phyloP scores from a whole-genome alignment of 805 yeast species.

The Spencermartinsiella europaea region DNA sequence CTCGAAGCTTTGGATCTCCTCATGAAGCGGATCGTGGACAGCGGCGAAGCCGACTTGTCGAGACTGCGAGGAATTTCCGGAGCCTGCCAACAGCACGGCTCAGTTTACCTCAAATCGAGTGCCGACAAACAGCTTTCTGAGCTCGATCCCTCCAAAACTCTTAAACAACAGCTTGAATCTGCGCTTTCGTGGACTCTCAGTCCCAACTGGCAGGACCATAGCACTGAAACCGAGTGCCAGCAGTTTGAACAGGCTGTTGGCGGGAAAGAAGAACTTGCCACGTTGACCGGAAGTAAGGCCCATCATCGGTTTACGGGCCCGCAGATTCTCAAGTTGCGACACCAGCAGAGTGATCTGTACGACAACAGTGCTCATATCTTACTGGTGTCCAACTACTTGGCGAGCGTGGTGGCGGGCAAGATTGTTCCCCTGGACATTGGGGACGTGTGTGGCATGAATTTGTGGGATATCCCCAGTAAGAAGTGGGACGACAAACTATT shows the following conservation, averaged over 20 bases:
- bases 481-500: slow-evolving; percentile 55
- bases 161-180: slow-evolving; percentile 38
- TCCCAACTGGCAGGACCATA: slow-evolving; percentile 95
- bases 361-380: slow-evolving; percentile 56
- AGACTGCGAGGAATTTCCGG: slow-evolving; percentile 68
- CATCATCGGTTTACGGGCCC: slow-evolving; percentile 89
- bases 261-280: slow-evolving; percentile 55
- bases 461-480: slow-evolving; percentile 62
- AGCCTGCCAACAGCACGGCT: slow-evolving; percentile 90
- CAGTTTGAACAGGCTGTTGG: slow-evolving; percentile 58
- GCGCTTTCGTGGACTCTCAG: slow-evolving; percentile 49
- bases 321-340: slow-evolving; percentile 73
- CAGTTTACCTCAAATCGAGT: slow-evolving; percentile 66
- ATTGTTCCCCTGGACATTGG: slow-evolving; percentile 67
- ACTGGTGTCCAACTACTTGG: slow-evolving; percentile 72
- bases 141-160: slow-evolving; percentile 33
- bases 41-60: slow-evolving; percentile 48
- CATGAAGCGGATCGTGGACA: slow-evolving; percentile 44
- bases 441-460: slow-evolving; percentile 92
- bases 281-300: slow-evolving; percentile 76
- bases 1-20: slow-evolving; percentile 71
- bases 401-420: slow-evolving; percentile 62
- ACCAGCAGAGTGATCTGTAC: slow-evolving; percentile 48
- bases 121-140: slow-evolving; percentile 40
- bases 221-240: slow-evolving; percentile 65